Conservation (phyloP, 108 stramenopile genomes). For the Fragilaria crotonensis region DNA sequence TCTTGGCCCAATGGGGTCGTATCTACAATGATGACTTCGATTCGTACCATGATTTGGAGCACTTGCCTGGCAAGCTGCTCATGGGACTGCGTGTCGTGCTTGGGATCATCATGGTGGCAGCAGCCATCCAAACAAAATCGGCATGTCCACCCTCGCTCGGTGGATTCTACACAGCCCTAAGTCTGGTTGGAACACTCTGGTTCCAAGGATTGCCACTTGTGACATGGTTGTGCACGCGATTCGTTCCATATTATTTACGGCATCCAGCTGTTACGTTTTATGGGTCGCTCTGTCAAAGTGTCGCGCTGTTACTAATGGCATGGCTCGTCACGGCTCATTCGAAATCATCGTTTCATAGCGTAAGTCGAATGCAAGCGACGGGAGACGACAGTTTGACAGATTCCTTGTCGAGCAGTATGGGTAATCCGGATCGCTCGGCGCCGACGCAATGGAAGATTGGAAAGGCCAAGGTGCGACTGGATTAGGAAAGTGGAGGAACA, state of each 20-base stretch:
- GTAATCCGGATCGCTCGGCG: neutral
- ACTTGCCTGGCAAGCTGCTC: constrained; percentile 67
- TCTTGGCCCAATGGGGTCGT: constrained; percentile 75
- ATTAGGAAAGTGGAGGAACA: too few relatives aligned
- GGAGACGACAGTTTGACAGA: constrained; percentile 27
- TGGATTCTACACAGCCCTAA: constrained; percentile 57
- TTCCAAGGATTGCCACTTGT: constrained; percentile 67
- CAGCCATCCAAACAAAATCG: constrained; percentile 47
- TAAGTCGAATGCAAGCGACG: constrained; percentile 30
- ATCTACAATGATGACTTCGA: constrained; percentile 86
- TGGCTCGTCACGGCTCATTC: constrained; percentile 66
- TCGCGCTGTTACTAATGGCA: constrained; percentile 49
- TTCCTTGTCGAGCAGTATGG: constrained; percentile 1
- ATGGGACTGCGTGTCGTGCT: constrained; percentile 64
- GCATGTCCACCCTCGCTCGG: constrained; percentile 48
- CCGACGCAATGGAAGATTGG: constrained; percentile 7
- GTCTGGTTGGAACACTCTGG: constrained; percentile 58
- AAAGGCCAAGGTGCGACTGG: constrained; percentile 23
- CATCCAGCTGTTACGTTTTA: constrained; percentile 62
- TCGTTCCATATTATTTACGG: constrained; percentile 52
- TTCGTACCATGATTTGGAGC: constrained; percentile 75
- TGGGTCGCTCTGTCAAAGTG: constrained; percentile 50
- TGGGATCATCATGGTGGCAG: constrained; percentile 45
- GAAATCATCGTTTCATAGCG: constrained; percentile 56
- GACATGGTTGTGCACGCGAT: constrained; percentile 40